These are phyloP conservation scores for Suhomyces bokatorum DNA, from an alignment of 1,139 yeast genomes.

Conservation along the genomic window DNA sequence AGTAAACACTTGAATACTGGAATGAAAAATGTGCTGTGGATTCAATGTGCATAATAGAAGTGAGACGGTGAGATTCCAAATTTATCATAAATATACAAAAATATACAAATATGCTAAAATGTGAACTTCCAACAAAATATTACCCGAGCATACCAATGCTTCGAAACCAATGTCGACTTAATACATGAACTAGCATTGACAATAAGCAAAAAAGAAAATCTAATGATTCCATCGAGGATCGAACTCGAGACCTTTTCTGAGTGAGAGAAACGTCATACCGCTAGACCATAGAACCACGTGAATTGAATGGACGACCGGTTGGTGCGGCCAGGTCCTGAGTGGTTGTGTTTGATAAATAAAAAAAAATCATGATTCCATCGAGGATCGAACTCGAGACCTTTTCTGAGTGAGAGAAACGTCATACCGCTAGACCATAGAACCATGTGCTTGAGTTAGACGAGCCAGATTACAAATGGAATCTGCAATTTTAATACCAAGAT, in stretches of 20 bases:
- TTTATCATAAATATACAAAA: too few relatives aligned
- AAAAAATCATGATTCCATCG: slow-evolving; percentile 14
- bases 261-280: slow-evolving; percentile 17
- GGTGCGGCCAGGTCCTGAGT: neutral
- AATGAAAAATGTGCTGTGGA: too few relatives aligned
- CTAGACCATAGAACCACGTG: slow-evolving; percentile 15
- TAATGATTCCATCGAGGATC: slow-evolving; percentile 15
- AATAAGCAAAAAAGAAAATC: too few relatives aligned
- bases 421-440: slow-evolving; percentile 19
- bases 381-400: slow-evolving; percentile 18
- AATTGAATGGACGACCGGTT: neutral
- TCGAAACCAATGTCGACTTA: too few relatives aligned
- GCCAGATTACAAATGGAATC: neutral
- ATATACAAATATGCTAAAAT: too few relatives aligned
- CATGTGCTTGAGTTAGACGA: neutral
- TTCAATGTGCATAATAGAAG: too few relatives aligned
- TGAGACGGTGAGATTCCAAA: too few relatives aligned
- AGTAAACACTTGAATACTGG: too few relatives aligned
- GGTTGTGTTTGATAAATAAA: neutral
- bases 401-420: slow-evolving; percentile 17
- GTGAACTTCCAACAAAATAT: too few relatives aligned
- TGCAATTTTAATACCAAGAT: neutral
- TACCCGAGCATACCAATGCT: too few relatives aligned
- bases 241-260: slow-evolving; percentile 16
- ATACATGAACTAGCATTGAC: too few relatives aligned